Conservation (phyloP, 331 rosid genomes). For the Erythrophleum ivorense region DNA sequence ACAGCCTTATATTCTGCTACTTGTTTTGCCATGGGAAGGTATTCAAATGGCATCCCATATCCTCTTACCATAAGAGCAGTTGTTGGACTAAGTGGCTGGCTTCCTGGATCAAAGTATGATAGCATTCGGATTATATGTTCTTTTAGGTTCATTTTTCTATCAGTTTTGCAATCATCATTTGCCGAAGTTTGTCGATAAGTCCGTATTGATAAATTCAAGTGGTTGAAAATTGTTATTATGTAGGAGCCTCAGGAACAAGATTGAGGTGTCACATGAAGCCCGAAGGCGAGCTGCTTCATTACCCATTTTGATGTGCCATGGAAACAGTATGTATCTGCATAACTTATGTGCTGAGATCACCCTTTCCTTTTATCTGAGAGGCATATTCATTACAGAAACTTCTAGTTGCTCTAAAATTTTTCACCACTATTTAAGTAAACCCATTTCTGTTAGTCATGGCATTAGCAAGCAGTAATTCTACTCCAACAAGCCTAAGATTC, state of each 20-base stretch:
- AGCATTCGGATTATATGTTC: background rate
- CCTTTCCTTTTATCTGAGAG: background rate
- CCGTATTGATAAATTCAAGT: background rate
- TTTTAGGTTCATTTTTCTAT: constrained; percentile 6
- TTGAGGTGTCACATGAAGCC: constrained; percentile 84
- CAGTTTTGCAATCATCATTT: constrained; percentile 23
- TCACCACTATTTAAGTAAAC: background rate
- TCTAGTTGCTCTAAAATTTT: background rate
- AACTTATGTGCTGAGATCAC: background rate
- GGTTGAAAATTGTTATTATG: constrained; percentile 34
- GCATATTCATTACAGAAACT: background rate
- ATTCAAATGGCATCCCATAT: constrained; percentile 81
- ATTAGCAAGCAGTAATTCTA: background rate
- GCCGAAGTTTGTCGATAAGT: constrained; percentile 18
- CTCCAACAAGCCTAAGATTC: background rate
- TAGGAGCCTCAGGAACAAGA: constrained; percentile 87
- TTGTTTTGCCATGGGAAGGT: constrained; percentile 88
- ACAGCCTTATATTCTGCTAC: constrained; percentile 95
- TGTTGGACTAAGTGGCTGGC: constrained; percentile 98
- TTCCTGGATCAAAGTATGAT: constrained; percentile 89
- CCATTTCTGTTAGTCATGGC: background rate
- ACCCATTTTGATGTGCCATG: constrained; percentile 84
- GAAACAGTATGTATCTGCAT: constrained; percentile 63
- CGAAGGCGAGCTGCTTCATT: constrained; percentile 85
- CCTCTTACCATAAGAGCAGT: constrained; percentile 80